phyloP scores from a whole-genome alignment of 1,284 basidiomycete species.

The Xerocomus minutiporus region DNA sequence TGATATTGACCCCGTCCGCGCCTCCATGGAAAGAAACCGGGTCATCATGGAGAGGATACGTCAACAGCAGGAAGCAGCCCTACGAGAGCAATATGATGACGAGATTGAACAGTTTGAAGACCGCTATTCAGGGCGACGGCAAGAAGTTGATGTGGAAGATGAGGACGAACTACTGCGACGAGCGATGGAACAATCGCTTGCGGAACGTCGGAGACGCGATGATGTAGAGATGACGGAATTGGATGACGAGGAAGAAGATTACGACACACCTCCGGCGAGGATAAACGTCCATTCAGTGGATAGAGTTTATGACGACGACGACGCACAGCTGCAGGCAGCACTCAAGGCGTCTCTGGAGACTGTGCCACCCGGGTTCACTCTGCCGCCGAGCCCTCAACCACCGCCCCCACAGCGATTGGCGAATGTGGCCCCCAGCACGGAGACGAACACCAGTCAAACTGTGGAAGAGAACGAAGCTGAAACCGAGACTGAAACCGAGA shows the following conservation, averaged over 20 bases:
- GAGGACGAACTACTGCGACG: slow-evolving; percentile 58
- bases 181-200: slow-evolving; percentile 61
- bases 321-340: slow-evolving; percentile 81
- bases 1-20: slow-evolving; percentile 56
- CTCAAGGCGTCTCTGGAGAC: slow-evolving; percentile 76
- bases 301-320: slow-evolving; percentile 79
- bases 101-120: slow-evolving; percentile 34
- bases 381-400: slow-evolving; percentile 36
- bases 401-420: slow-evolving; percentile 18
- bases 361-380: slow-evolving; percentile 51
- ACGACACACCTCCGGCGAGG: slow-evolving; percentile 2
- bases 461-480: slow-evolving; percentile 14
- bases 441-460: slow-evolving; percentile 9
- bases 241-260: slow-evolving; percentile 32
- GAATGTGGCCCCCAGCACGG: slow-evolving; percentile 13
- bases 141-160: slow-evolving; percentile 37
- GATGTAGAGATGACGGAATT: slow-evolving; percentile 13
- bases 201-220: slow-evolving; percentile 27
- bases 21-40: slow-evolving; percentile 62
- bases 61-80: slow-evolving; percentile 63
- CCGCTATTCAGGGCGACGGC: slow-evolving; percentile 10
- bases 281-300: slow-evolving; percentile 9
- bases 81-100: slow-evolving; percentile 53
- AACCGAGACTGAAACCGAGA: slow-evolving; percentile 18
- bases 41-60: slow-evolving; percentile 61